phyloP scores from a whole-genome alignment of 2,329 filamentous ascomycete genomes.

The Macrophomina phaseolina region DNA sequence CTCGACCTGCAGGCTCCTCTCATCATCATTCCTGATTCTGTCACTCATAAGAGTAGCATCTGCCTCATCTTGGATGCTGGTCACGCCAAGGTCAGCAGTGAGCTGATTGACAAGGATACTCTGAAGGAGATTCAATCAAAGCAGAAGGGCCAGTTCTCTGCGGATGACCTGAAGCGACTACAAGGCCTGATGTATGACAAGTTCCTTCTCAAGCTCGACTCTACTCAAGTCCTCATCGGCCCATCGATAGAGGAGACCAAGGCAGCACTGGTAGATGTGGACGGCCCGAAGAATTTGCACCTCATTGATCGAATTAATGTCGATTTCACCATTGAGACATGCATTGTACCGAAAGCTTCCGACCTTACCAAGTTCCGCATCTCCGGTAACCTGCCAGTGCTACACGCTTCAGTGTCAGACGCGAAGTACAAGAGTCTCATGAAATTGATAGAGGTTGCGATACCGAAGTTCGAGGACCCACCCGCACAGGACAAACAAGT shows the following conservation, averaged over 20 bases:
- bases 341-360: slow-evolving; percentile 93
- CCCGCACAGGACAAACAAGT: slow-evolving; percentile 45
- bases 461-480: slow-evolving; percentile 76
- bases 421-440: slow-evolving; percentile 97
- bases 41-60: slow-evolving; percentile 77
- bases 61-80: slow-evolving; percentile 96
- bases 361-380: slow-evolving; percentile 92
- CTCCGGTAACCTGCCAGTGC: slow-evolving; percentile 86
- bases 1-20: slow-evolving; percentile 94
- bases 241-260: slow-evolving; percentile 91
- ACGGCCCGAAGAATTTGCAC: slow-evolving; percentile 75
- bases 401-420: slow-evolving; percentile 92
- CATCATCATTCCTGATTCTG: slow-evolving; percentile 94
- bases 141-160: slow-evolving; percentile 83
- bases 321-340: slow-evolving; percentile 93
- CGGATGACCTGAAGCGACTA: slow-evolving; percentile 84
- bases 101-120: slow-evolving; percentile 90
- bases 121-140: slow-evolving; percentile 90
- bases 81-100: slow-evolving; percentile 91
- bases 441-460: slow-evolving; percentile 92
- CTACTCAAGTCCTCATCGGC: slow-evolving; percentile 93
- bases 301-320: slow-evolving; percentile 97
- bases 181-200: slow-evolving; percentile 98
- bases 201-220: slow-evolving; percentile 89
- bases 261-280: slow-evolving; percentile 72